These are phyloP conservation scores for Sporodiniella umbellata DNA, from an alignment of 371 early-diverging fungal species.

Conservation along the genomic window DNA sequence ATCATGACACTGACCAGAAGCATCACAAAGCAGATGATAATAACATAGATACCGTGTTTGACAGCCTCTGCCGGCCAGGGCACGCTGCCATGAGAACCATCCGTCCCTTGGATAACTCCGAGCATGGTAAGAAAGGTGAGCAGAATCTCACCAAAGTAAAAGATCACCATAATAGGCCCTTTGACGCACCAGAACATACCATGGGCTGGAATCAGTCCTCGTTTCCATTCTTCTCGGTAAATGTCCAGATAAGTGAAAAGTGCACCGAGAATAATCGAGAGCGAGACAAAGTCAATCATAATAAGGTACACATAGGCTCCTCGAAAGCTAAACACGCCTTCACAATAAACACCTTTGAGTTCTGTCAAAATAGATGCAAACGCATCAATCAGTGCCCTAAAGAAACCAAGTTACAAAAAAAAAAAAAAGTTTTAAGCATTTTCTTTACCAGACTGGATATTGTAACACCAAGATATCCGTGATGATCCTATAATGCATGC, in stretches of 20 bases:
- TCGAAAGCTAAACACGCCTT: conserved; percentile 30
- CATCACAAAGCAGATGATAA: conserved; percentile 43
- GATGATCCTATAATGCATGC: conserved; percentile 42
- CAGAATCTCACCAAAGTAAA: conserved; percentile 45
- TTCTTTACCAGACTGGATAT: conserved; percentile 45
- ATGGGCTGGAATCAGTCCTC: conserved; percentile 35
- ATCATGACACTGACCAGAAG: conserved; percentile 33
- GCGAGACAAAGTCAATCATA: conserved; percentile 40
- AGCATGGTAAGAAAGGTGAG: conserved; percentile 25
- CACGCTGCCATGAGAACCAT: conserved; percentile 26
- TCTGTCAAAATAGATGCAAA: conserved; percentile 40
- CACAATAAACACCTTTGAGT: conserved; percentile 41
- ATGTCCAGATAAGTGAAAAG: conserved; percentile 44
- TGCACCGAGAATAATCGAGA: conserved; percentile 39
- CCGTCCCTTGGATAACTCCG: conserved; percentile 38
- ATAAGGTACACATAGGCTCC: conserved; percentile 45
- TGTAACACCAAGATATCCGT: conserved; percentile 43
- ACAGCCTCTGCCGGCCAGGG: conserved; percentile 44
- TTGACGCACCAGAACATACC: conserved; percentile 57
- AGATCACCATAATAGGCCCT: conserved; percentile 48
- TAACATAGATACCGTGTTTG: conserved; percentile 39
- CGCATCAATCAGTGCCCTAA: conserved; percentile 38
- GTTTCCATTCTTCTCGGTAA: conserved; percentile 34
- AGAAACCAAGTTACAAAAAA: too few species aligned
- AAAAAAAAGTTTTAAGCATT: too few species aligned